phyloP scores from a whole-genome alignment of 2,329 filamentous ascomycete species.

The Emmonsia crescens region DNA sequence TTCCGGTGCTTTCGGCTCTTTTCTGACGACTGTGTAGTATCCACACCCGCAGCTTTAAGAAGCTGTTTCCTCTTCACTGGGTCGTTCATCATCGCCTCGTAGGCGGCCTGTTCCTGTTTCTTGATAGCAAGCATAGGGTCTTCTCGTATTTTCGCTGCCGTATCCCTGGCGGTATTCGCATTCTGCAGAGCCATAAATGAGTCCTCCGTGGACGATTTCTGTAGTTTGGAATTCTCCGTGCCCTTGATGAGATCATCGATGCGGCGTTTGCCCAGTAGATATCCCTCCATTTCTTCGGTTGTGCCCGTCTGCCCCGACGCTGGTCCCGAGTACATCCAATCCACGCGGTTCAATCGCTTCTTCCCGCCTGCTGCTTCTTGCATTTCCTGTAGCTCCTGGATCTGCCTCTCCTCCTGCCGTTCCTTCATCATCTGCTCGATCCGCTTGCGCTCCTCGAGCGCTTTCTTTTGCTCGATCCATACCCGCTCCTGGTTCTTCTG shows the following conservation, averaged over 20 bases:
- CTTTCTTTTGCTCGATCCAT: slow-evolving; percentile 84
- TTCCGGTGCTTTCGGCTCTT: slow-evolving; percentile 40
- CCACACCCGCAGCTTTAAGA: slow-evolving; percentile 41
- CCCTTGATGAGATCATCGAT: slow-evolving; percentile 82
- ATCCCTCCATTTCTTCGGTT: slow-evolving; percentile 83
- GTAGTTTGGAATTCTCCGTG: slow-evolving; percentile 66
- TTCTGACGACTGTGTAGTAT: slow-evolving; percentile 25
- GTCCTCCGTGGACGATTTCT: slow-evolving; percentile 59
- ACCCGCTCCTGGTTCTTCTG: slow-evolving; percentile 84
- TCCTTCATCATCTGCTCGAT: slow-evolving; percentile 88
- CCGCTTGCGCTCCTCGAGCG: slow-evolving; percentile 86
- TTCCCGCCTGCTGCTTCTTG: slow-evolving; percentile 80
- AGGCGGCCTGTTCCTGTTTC: slow-evolving; percentile 74
- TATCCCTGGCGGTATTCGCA: slow-evolving; percentile 67
- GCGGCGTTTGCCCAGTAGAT: slow-evolving; percentile 79
- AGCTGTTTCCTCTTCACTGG: slow-evolving; percentile 48
- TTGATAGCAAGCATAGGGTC: slow-evolving; percentile 92
- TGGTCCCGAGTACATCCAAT: slow-evolving; percentile 97
- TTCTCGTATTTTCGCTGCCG: slow-evolving; percentile 72
- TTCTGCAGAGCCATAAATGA: slow-evolving; percentile 50
- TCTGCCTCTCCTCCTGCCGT: slow-evolving; percentile 81
- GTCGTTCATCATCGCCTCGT: slow-evolving; percentile 46
- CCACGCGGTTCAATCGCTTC: slow-evolving; percentile 71
- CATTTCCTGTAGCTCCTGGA: slow-evolving; percentile 81
- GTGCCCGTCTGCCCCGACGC: slow-evolving; percentile 64